Conservation (phyloP, 148 eudicot species). For the Camellia granthamiana region DNA sequence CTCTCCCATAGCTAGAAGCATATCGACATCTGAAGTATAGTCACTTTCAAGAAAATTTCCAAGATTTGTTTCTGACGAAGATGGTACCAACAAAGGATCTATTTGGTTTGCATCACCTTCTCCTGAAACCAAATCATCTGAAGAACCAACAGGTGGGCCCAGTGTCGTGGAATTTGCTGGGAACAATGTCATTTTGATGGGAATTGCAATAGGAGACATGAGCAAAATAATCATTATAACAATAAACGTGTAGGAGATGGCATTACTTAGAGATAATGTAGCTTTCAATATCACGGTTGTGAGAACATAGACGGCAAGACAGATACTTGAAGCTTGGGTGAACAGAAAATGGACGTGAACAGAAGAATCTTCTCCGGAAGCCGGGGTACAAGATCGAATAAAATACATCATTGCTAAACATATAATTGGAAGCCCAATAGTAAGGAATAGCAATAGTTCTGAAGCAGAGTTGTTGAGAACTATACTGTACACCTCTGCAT, state of each 20-base stretch:
- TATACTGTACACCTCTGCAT: constrained; percentile 61
- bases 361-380: constrained; percentile 66
- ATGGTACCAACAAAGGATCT: constrained; percentile 43
- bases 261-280: constrained; percentile 31
- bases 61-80: constrained; percentile 37
- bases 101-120: constrained; percentile 24
- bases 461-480: constrained; percentile 57
- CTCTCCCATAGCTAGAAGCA: constrained; percentile 75
- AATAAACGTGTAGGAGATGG: constrained; percentile 50
- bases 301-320: constrained; percentile 68
- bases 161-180: constrained; percentile 38
- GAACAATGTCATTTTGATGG: constrained; percentile 84
- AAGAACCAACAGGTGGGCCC: constrained; percentile 32
- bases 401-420: constrained; percentile 72
- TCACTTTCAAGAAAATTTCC: constrained; percentile 51
- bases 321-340: constrained; percentile 63
- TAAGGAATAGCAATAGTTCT: constrained; percentile 52
- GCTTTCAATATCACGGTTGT: constrained; percentile 51
- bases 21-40: constrained; percentile 52
- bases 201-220: constrained; percentile 83
- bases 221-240: constrained; percentile 63
- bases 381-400: constrained; percentile 76
- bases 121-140: constrained; percentile 31
- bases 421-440: constrained; percentile 66
- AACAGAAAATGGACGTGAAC: constrained; percentile 67